Evolutionary conservation across 257 asterid genomes (phyloP).

Genomic region (Lycium ferocissimum): DNA sequence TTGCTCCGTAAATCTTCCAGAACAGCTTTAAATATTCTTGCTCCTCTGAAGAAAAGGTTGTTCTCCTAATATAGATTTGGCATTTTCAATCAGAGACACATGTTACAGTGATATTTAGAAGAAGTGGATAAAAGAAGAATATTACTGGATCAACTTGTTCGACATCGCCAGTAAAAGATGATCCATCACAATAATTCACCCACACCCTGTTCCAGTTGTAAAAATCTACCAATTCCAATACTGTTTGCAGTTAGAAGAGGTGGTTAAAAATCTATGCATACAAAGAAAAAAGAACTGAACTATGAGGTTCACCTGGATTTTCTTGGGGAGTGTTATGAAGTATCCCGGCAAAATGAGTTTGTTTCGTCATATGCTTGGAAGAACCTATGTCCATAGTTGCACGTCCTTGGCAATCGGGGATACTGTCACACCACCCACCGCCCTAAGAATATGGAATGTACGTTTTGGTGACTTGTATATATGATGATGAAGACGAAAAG

Average conservation of each 20-base stretch:
- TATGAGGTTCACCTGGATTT: conserved; percentile 61
- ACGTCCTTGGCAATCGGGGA: conserved; percentile 53
- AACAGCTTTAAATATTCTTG: conserved; percentile 41
- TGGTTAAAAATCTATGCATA: background rate
- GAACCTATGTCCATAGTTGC: conserved; percentile 57
- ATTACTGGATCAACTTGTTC: conserved; percentile 70
- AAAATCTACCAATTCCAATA: conserved; percentile 49
- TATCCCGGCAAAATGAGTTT: conserved; percentile 60
- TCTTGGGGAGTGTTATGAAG: conserved; percentile 56
- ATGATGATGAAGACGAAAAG: background rate
- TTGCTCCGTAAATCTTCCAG: conserved; percentile 45
- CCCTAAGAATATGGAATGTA: conserved; percentile 45
- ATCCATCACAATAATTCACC: conserved; percentile 83
- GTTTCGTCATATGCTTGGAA: conserved; percentile 48
- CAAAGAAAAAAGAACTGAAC: background rate
- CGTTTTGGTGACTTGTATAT: no score
- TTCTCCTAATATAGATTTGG: conserved; percentile 33
- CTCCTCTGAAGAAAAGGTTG: conserved; percentile 46
- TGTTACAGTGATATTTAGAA: background rate
- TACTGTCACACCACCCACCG: conserved; percentile 85
- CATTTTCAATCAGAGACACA: background rate
- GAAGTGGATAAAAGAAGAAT: no score
- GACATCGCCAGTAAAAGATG: conserved; percentile 78
- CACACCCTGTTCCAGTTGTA: conserved; percentile 76
- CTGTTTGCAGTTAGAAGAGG: background rate